Evolutionary conservation across 768 basidiomycete genomes (phyloP).

Genomic region (Gloeopeniophorella convolvens): DNA sequence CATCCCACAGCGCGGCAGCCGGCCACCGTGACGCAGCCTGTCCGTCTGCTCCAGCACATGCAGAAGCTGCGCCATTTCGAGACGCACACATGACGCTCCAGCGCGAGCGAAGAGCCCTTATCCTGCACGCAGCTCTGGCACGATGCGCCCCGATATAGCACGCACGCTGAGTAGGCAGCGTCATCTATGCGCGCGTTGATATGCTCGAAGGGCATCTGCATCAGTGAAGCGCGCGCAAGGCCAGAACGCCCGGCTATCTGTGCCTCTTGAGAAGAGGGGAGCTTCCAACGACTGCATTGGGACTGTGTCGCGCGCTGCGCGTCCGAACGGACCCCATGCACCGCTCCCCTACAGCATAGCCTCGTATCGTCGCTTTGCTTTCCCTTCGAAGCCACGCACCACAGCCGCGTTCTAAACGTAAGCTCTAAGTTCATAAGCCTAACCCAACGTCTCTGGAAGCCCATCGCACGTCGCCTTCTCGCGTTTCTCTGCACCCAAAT

Average conservation of each 20-base stretch:
- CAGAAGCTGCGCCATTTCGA: constrained; percentile 4
- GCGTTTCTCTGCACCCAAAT: no score
- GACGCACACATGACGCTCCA: constrained; percentile 1
- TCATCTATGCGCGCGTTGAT: constrained; percentile 1
- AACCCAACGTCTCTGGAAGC: no score
- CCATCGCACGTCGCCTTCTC: no score
- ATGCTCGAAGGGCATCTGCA: constrained; percentile 4
- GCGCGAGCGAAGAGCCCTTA: constrained; percentile 3
- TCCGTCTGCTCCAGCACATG: no score
- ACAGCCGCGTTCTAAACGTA: no score
- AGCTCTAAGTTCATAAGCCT: no score
- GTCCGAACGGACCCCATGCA: constrained; percentile 15
- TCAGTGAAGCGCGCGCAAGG: constrained; percentile 13
- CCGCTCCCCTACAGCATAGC: no score
- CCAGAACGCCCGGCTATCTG: constrained; percentile 16
- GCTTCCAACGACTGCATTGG: no score
- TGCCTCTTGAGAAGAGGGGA: constrained; percentile 9
- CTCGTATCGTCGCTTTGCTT: no score
- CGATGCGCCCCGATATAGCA: constrained; percentile 8
- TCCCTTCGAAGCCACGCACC: no score
- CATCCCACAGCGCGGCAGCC: neutral
- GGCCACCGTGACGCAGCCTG: constrained; percentile 14
- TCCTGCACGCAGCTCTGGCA: neutral
- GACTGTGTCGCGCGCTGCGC: neutral
- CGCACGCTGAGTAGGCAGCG: constrained; percentile 3